Evolutionary conservation across 108 stramenopile genomes (phyloP).

Genomic region (Bacterosira constricta): DNA sequence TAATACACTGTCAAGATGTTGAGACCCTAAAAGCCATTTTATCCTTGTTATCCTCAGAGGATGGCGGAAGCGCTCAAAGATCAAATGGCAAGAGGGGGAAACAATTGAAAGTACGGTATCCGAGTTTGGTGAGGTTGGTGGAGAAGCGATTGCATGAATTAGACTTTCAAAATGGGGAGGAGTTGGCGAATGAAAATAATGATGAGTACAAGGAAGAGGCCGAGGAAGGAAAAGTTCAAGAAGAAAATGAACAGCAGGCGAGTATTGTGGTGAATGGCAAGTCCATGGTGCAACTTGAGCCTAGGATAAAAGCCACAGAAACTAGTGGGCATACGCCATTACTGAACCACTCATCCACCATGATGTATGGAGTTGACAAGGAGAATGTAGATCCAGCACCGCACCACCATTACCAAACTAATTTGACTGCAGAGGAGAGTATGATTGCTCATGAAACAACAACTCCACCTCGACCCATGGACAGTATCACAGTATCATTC

Average conservation of each 20-base stretch:
- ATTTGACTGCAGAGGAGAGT: too few relatives aligned
- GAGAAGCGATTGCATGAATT: constrained; percentile 14
- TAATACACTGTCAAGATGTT: constrained; percentile 12
- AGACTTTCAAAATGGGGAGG: background rate
- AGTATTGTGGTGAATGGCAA: background rate
- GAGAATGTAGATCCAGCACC: constrained; percentile 17
- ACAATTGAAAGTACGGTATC: constrained; percentile 19
- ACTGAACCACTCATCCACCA: too few relatives aligned
- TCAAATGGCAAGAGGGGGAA: constrained; percentile 7
- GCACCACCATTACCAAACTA: too few relatives aligned
- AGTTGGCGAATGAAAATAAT: background rate
- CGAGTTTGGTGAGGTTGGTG: constrained; percentile 29
- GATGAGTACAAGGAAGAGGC: background rate
- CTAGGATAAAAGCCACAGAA: background rate
- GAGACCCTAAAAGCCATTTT: constrained; percentile 21
- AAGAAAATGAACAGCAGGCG: background rate
- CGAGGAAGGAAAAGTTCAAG: background rate
- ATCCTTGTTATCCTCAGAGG: background rate
- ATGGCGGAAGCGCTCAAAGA: background rate
- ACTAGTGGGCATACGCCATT: background rate
- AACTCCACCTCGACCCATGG: too few relatives aligned
- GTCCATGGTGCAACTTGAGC: background rate
- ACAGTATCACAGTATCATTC: too few relatives aligned
- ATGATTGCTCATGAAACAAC: too few relatives aligned
- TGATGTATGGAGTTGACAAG: constrained; percentile 6